Percentiles rank a stretch among this genome's conserved stretches.
phyloP scores from a whole-genome alignment of 2,329 filamentous ascomycete species.

The Apiospora pterosperma region DNA sequence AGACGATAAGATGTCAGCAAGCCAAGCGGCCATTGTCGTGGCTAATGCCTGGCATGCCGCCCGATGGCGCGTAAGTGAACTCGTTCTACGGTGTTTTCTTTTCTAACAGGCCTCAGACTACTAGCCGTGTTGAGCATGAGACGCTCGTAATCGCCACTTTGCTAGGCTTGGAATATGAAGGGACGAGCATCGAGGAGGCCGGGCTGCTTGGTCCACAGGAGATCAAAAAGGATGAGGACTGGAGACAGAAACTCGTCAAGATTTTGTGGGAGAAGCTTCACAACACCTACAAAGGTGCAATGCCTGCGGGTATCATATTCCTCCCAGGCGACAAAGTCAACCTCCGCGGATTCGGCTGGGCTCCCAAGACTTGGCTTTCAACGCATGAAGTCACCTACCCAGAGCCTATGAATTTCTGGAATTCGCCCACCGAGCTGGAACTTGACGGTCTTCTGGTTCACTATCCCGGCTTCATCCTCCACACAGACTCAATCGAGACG shows the following conservation, averaged over 20 bases:
- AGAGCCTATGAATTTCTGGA: constrained; percentile 4
- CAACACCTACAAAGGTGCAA: not conserved
- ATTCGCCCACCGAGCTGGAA: not conserved
- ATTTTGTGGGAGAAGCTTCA: constrained; percentile 1
- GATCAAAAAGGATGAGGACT: not conserved
- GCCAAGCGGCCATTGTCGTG: not conserved
- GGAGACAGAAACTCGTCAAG: not conserved
- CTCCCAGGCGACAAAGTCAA: constrained; percentile 4
- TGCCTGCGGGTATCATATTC: constrained; percentile 6
- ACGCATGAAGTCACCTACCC: constrained; percentile 6
- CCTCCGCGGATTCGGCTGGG: not conserved
- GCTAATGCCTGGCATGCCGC: constrained; percentile 4
- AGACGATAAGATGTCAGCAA: not conserved
- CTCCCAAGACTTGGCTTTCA: constrained; percentile 5
- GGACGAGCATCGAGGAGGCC: not conserved
- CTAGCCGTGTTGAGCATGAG: constrained; percentile 5
- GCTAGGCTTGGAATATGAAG: constrained; percentile 1
- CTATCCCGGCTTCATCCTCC: constrained; percentile 5
- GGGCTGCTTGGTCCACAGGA: not conserved
- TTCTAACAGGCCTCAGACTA: not conserved
- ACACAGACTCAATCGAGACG: not conserved
- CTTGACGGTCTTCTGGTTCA: constrained; percentile 1
- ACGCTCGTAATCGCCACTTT: not conserved
- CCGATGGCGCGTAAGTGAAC: constrained; percentile 5
- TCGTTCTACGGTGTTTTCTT: not conserved